Conservation (phyloP, 1,139 yeast species). For the Yamadazyma epiphylla region DNA sequence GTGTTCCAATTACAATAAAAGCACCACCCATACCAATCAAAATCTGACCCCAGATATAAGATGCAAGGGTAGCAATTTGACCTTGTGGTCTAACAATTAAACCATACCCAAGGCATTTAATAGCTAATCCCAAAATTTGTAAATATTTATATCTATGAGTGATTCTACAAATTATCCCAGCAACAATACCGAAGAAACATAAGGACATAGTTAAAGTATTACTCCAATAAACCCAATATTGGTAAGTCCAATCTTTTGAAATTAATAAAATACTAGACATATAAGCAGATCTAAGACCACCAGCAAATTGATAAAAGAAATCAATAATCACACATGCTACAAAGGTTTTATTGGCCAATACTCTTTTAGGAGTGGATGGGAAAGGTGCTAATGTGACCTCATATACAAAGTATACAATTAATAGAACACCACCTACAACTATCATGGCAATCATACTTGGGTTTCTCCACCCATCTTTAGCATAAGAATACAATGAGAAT, state of each 20-base stretch:
- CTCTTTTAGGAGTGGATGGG: slow-evolving; percentile 31
- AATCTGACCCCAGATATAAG: slow-evolving; percentile 17
- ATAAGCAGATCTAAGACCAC: slow-evolving; percentile 9
- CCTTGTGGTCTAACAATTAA: slow-evolving; percentile 16
- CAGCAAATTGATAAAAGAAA: slow-evolving; percentile 22
- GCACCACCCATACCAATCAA: slow-evolving; percentile 29
- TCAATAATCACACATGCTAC: slow-evolving; percentile 11
- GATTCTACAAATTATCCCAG: slow-evolving; percentile 23
- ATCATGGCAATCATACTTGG: slow-evolving; percentile 37
- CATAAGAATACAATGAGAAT: slow-evolving; percentile 19
- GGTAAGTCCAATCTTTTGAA: slow-evolving; percentile 19
- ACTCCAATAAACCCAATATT: slow-evolving; percentile 29
- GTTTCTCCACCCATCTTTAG: slow-evolving; percentile 25
- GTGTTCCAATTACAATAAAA: slow-evolving; percentile 24
- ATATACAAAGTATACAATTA: slow-evolving; percentile 19
- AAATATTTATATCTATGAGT: slow-evolving; percentile 27
- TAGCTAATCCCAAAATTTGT: slow-evolving; percentile 22
- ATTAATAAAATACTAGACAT: slow-evolving; percentile 10
- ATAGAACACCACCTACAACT: slow-evolving; percentile 26
- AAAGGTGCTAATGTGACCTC: slow-evolving; percentile 25
- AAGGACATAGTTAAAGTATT: slow-evolving; percentile 27
- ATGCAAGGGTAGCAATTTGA: slow-evolving; percentile 17
- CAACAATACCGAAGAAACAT: slow-evolving; percentile 29
- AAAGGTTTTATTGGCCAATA: slow-evolving; percentile 26
- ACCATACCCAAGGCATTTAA: slow-evolving; percentile 26